phyloP scores from a whole-genome alignment of 768 basidiomycete species.

The Rickenella mellea region DNA sequence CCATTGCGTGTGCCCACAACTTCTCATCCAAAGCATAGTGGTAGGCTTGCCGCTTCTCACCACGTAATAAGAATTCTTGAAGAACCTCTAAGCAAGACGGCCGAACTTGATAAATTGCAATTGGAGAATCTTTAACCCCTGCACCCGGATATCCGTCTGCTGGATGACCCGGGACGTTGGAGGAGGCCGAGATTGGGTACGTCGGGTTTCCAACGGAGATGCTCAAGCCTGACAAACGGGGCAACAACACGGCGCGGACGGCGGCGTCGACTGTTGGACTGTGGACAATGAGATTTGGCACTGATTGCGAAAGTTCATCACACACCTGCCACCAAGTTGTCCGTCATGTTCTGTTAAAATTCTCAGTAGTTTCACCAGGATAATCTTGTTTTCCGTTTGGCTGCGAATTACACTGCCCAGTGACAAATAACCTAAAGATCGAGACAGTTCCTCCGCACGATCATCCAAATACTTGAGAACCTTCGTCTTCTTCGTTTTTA shows the following conservation, averaged over 20 bases:
- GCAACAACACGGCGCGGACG: constrained; percentile 65
- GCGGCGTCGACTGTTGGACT: constrained; percentile 62
- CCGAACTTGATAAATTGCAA: constrained; percentile 51
- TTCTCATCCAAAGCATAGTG: constrained; percentile 81
- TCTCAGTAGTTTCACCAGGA: constrained; percentile 64
- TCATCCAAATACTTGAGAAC: constrained; percentile 71
- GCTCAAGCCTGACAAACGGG: constrained; percentile 31
- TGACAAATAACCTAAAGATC: constrained; percentile 63
- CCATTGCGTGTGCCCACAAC: constrained; percentile 92
- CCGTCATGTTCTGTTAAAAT: constrained; percentile 88
- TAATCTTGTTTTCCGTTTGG: constrained; percentile 66
- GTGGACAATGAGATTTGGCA: constrained; percentile 10
- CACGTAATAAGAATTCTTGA: constrained; percentile 68
- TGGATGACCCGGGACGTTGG: background rate
- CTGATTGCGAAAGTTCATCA: constrained; percentile 5
- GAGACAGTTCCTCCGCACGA: constrained; percentile 65
- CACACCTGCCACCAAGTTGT: constrained; percentile 76
- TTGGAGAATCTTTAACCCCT: constrained; percentile 33
- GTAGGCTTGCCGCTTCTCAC: constrained; percentile 81
- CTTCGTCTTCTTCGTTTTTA: constrained; percentile 77
- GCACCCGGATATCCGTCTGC: background rate
- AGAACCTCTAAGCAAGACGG: constrained; percentile 67
- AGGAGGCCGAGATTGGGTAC: background rate
- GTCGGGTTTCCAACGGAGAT: constrained; percentile 8
- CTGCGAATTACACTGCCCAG: constrained; percentile 41